Evolutionary conservation across 768 basidiomycete genomes (phyloP), one percentile per base, ranked within the genome.

Genomic region (Lactarius hengduanensis): DNA sequence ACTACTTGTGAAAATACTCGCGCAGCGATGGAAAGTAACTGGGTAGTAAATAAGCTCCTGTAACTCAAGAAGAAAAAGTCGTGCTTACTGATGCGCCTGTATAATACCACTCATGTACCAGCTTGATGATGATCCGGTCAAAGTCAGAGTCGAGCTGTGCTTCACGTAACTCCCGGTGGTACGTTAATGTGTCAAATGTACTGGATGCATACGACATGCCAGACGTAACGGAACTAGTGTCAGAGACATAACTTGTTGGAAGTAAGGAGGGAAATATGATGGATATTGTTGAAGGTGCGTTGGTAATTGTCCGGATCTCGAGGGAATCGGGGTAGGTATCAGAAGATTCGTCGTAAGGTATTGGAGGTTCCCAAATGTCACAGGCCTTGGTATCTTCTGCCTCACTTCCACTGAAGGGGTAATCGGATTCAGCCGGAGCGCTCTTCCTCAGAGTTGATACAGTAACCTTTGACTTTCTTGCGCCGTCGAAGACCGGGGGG

Each of bases 61-160:
- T 26, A 28, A n/a, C 60, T 55, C 43, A 15, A 41, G 38, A 20
- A 13, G 18, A 43, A 16, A 30, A 4, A 22, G 59, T 30, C 6
- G 54, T 28, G 78, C 84, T 69, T 66, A 89, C 84, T 72, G 86
- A 77, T 41, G 82, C 86, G n/a, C 86, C 88, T 18, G 84, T 77
- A 55, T 83, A 86, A 6, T 82, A 83, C 89, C 89, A 91, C 69
- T 91, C 89, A 32, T 77, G 76, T 67, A 83, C 78, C 28, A 90
- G 70, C 47, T 84, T 74, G 2, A 65, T 66, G 57, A 85, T 78
- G 3, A 88, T 72, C 15, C 74, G 74, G 55, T 88, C 85, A 61
- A 79, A 87, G 10, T 86, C 79, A 1, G 80, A 80, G 60, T 85
- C 81, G 13, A 70, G 61, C 2, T 66, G 63, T 5, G 84, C 86